Conservation (phyloP, 306 rosid genomes). For the Medicago ruthenica region DNA sequence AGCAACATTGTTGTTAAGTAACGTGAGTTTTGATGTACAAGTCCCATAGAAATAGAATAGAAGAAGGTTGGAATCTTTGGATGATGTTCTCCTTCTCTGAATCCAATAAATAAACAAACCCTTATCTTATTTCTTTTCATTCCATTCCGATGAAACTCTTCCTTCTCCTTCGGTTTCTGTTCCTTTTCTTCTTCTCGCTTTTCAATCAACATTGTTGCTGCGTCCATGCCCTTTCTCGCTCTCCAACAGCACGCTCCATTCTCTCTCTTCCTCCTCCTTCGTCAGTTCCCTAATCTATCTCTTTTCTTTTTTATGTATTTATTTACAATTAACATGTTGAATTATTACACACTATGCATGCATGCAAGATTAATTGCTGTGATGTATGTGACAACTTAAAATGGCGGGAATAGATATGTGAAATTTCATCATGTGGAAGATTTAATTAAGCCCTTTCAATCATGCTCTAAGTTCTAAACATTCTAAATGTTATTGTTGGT, state of each 20-base stretch:
- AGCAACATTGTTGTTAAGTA: too few species aligned
- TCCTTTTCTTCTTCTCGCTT: neutral
- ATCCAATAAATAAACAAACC: neutral
- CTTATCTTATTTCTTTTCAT: neutral
- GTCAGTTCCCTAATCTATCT: conserved; percentile 43
- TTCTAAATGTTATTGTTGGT: neutral
- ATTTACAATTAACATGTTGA: neutral
- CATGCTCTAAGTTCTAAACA: too few species aligned
- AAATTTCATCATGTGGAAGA: too few species aligned
- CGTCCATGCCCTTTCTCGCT: conserved; percentile 31
- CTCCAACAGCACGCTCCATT: conserved; percentile 54
- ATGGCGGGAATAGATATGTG: too few species aligned
- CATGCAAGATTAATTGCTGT: neutral
- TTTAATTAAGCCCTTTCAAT: too few species aligned
- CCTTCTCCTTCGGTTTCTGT: neutral
- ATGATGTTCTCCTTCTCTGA: conserved; percentile 18
- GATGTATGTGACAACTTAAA: too few species aligned
- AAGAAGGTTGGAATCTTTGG: conserved; percentile 3
- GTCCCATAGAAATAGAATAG: too few species aligned
- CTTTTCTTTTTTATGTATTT: neutral
- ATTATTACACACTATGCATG: too few species aligned
- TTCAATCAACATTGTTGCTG: neutral
- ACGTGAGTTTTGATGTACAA: too few species aligned
- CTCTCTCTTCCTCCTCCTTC: conserved; percentile 52
- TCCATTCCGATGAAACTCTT: conserved; percentile 32